These are phyloP conservation scores for Pseudogymnoascus sp. DNA, from an alignment of 2,329 filamentous ascomycete genomes.

Conservation along the genomic window DNA sequence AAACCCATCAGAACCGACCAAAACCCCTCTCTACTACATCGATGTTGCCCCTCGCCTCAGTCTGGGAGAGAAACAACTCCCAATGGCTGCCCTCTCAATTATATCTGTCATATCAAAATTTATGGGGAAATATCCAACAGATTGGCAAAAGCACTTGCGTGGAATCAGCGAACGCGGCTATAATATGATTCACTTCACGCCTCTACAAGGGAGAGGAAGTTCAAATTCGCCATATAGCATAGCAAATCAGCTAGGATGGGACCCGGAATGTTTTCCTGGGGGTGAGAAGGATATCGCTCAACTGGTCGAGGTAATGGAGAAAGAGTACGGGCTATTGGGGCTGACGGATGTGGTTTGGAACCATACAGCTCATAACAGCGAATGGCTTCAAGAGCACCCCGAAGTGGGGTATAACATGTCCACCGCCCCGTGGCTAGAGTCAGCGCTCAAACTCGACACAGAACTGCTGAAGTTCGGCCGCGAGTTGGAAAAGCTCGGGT, in stretches of 20 bases:
- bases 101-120: constrained; percentile 97
- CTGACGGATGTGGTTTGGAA: constrained; percentile 97
- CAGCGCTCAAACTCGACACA: constrained; percentile 70
- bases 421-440: constrained; percentile 73
- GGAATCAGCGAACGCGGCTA: constrained; percentile 89
- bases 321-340: constrained; percentile 75
- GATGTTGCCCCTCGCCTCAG: constrained; percentile 80
- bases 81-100: constrained; percentile 78
- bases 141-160: constrained; percentile 83
- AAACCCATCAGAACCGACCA: constrained; percentile 47
- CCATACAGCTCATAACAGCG: constrained; percentile 91
- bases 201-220: constrained; percentile 75
- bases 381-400: constrained; percentile 89
- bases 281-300: constrained; percentile 75
- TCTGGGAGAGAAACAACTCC: constrained; percentile 66
- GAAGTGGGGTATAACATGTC: constrained; percentile 92
- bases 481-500: constrained; percentile 56
- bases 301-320: constrained; percentile 74
- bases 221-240: constrained; percentile 98
- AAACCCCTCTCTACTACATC: constrained; percentile 79
- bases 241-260: constrained; percentile 85
- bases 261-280: constrained; percentile 70
- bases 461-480: constrained; percentile 60
- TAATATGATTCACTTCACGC: constrained; percentile 99
- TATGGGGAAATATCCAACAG: constrained; percentile 83